Conservation (phyloP, 2,329 filamentous ascomycete genomes). For the Calonectria montana region DNA sequence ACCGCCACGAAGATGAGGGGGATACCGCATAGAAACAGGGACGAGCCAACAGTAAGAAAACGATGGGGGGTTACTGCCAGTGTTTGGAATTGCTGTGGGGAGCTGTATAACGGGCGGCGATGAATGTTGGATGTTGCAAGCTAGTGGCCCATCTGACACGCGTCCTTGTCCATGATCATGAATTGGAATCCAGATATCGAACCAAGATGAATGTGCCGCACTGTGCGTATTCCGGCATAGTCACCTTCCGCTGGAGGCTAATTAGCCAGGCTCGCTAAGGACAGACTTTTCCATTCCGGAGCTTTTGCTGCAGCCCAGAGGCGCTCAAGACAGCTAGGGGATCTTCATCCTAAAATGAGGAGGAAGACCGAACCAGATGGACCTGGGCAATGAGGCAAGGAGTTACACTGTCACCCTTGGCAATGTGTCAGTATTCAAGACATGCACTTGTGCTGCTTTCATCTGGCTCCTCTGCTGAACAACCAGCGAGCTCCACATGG, state of each 20-base stretch:
- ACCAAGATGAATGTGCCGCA: not conserved
- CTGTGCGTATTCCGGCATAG: slow-evolving; percentile 13
- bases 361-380: not conserved
- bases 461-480: not conserved
- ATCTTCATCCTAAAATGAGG: not conserved
- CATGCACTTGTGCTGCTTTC: not conserved
- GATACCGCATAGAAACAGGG: slow-evolving; percentile 1
- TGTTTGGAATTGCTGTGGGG: slow-evolving; percentile 1
- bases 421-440: not conserved
- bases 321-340: not conserved
- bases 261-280: not conserved
- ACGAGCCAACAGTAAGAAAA: not conserved
- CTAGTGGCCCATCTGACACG: slow-evolving; percentile 40
- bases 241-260: not conserved
- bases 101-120: not conserved
- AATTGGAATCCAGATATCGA: slow-evolving; percentile 17
- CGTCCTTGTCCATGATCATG: slow-evolving; percentile 29
- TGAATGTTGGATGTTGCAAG: slow-evolving; percentile 6
- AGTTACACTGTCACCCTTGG: not conserved
- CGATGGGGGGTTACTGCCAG: not conserved
- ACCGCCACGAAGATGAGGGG: not conserved
- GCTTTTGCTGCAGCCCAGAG: not conserved
- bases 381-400: not conserved
- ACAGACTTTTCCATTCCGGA: not conserved
- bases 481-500: not conserved